These are phyloP conservation scores for Cordyceps tenuipes DNA, from an alignment of 2,329 filamentous ascomycete species.

Conservation along the genomic window DNA sequence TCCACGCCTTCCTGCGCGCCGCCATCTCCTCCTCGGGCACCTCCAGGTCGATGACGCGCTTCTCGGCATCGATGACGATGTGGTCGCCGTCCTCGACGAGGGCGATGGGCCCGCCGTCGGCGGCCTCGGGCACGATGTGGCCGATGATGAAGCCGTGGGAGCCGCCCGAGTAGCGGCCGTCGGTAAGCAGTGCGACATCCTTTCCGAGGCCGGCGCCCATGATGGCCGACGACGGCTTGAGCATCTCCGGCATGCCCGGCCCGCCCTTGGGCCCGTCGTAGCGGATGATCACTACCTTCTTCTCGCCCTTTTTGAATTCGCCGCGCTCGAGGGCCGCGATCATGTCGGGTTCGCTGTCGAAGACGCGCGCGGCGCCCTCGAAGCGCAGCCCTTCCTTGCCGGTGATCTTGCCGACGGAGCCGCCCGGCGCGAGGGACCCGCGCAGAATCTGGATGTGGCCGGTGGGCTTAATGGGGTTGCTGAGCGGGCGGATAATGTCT, in stretches of 20 bases:
- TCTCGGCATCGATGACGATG: slow-evolving; percentile 75
- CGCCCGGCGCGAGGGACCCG: slow-evolving; percentile 81
- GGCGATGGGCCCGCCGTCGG: slow-evolving; percentile 76
- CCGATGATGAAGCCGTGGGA: slow-evolving; percentile 83
- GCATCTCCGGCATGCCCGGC: slow-evolving; percentile 89
- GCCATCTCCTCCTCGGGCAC: slow-evolving; percentile 58
- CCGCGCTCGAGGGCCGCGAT: slow-evolving; percentile 69
- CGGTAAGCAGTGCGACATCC: slow-evolving; percentile 66
- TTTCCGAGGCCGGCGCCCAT: slow-evolving; percentile 82
- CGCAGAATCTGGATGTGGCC: slow-evolving; percentile 84
- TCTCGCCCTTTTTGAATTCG: slow-evolving; percentile 74
- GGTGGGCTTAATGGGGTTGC: slow-evolving; percentile 64
- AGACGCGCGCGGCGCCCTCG: slow-evolving; percentile 71
- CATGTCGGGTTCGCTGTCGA: slow-evolving; percentile 77
- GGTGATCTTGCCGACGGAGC: slow-evolving; percentile 92
- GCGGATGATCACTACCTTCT: slow-evolving; percentile 82
- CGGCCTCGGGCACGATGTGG: slow-evolving; percentile 80
- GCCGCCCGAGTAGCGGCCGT: slow-evolving; percentile 71
- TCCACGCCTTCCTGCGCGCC: slow-evolving; percentile 51
- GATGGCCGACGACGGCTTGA: slow-evolving; percentile 85
- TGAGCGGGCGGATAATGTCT: slow-evolving; percentile 74
- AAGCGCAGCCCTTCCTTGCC: slow-evolving; percentile 87
- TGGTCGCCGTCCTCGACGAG: slow-evolving; percentile 73
- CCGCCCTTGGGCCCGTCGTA: slow-evolving; percentile 93
- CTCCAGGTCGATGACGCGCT: slow-evolving; percentile 58